Base-by-base conservation (phyloP, 1,284 basidiomycete genomes). In the Apiotrichum sp. region DNA sequence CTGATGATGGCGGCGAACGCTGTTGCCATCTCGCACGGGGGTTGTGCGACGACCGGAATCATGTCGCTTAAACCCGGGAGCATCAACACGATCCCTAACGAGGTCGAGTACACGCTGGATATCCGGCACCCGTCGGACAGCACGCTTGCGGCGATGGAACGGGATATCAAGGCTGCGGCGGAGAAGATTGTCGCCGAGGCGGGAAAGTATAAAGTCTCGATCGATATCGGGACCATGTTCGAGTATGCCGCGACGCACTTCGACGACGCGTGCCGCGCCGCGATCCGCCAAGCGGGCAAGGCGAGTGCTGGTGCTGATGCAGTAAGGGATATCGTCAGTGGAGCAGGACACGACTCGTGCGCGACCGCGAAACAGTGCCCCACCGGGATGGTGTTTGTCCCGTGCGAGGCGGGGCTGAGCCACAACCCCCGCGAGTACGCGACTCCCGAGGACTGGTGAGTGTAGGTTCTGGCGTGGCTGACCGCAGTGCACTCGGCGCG, bases 311-410 rank as follows among this genome's bases (percentile, higher is more conserved):
- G 52, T 6, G 39, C 46, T 2, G 29, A 35, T 0, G 43, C 42
- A 32, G 46, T 51, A 4, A 44, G 58, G 22, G 55, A 54, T 4
- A 48, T 60, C 35, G 50, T 60, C 6, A 51, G 48, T 1, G 58
- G 66, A 0, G 66, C 66, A 0, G 66, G 66, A 2, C 66, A 68
- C 45, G 66, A 68, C 39, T 47, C 52, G 43, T 60, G 58, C 52
- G 49, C 58, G n/a, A 60, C 58, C 5, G 40, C 49, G 9, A 53
- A 53, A 39, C 52, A 51, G 36, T 63, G 63, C 43, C 67, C 67
- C 14, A 65, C 67, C 6, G 59, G 60, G n/a, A 69, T 69, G 67
- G 56, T 69, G 32, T 69, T 69, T 45, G 58, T 69, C 34, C 60
- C 63, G 5, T 68, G 66, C 54, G 53, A 61, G 14, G 66, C 63